Percentiles rank a stretch among this genome's conserved stretches.
phyloP scores from a whole-genome alignment of 2,329 filamentous ascomycete genomes.

The Daldinia sp. region DNA sequence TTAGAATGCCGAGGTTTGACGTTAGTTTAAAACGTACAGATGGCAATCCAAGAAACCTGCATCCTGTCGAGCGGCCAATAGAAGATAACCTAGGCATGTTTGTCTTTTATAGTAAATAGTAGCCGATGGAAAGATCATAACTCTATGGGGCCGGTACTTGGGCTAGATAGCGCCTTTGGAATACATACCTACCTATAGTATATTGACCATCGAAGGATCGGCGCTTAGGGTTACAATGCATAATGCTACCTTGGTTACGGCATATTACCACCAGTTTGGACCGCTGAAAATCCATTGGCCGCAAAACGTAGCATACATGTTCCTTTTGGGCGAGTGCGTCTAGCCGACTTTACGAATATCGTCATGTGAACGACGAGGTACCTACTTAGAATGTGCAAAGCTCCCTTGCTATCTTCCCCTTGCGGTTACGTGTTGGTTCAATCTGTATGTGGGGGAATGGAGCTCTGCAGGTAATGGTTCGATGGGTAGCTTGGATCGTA shows the following conservation, averaged over 20 bases:
- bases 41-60: background rate
- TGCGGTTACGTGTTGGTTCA: background rate
- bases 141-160: conserved; percentile 5
- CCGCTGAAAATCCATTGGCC: background rate
- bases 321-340: background rate
- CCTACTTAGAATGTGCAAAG: background rate
- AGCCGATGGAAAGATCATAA: background rate
- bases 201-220: background rate
- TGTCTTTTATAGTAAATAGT: background rate
- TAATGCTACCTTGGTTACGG: conserved; percentile 1
- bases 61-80: background rate
- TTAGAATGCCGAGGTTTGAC: background rate
- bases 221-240: background rate
- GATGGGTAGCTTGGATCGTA: background rate
- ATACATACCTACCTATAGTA: no score
- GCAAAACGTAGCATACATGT: background rate
- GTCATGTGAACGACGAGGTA: background rate
- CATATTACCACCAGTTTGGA: conserved; percentile 5
- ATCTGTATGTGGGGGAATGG: background rate
- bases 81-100: background rate
- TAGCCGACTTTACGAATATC: background rate
- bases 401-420: background rate
- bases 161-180: background rate
- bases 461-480: background rate
- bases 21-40: background rate